Conservation (phyloP, 2,329 filamentous ascomycete species). For the Rhynchosporium secalis region DNA sequence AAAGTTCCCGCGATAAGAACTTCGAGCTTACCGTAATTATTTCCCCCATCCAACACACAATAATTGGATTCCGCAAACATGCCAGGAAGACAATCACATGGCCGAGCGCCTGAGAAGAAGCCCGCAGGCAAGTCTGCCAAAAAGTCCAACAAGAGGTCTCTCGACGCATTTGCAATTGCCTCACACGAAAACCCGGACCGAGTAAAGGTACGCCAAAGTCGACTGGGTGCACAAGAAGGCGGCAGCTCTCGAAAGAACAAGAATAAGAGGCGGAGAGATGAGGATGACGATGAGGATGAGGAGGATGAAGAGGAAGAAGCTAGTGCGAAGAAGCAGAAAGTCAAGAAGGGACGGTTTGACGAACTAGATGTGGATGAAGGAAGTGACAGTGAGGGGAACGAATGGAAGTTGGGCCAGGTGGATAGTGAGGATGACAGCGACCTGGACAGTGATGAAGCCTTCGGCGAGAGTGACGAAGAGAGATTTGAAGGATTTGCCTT, state of each 20-base stretch:
- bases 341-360: constrained; percentile 37
- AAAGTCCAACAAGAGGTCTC: constrained; percentile 47
- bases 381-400: constrained; percentile 68
- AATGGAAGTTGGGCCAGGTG: constrained; percentile 66
- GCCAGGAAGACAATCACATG: constrained; percentile 42
- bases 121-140: constrained; percentile 41
- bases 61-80: constrained; percentile 29
- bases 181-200: constrained; percentile 54
- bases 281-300: constrained; percentile 44
- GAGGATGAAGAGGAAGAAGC: constrained; percentile 42
- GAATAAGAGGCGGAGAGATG: constrained; percentile 46
- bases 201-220: constrained; percentile 54
- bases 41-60: not conserved
- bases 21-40: not conserved
- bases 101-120: constrained; percentile 35
- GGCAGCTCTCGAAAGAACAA: constrained; percentile 42
- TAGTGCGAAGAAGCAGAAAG: constrained; percentile 38
- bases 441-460: constrained; percentile 70
- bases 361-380: constrained; percentile 56
- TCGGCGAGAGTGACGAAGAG: constrained; percentile 71
- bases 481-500: constrained; percentile 68
- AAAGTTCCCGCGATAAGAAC: constrained; percentile 27
- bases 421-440: constrained; percentile 67
- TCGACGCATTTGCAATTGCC: constrained; percentile 66
- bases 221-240: constrained; percentile 55